Evolutionary conservation across 257 asterid genomes (phyloP).

Genomic region (Gentiana dahurica): DNA sequence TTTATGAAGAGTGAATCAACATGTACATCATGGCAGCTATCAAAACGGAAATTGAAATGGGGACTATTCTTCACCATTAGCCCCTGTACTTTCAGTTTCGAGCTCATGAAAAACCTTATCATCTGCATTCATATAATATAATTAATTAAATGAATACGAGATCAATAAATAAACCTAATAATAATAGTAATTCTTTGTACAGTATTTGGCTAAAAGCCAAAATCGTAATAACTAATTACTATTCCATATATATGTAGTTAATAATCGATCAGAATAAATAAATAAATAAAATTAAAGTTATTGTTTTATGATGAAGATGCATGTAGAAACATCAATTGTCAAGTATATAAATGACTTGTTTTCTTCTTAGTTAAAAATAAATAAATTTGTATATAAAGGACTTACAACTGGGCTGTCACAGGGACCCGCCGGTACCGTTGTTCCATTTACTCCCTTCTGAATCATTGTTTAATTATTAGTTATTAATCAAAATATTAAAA

Average conservation of each 20-base stretch:
- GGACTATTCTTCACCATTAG: constrained; percentile 70
- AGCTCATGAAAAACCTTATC: constrained; percentile 66
- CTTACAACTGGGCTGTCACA: constrained; percentile 96
- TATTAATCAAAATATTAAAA: not conserved
- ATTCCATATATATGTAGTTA: no score
- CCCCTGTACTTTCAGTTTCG: constrained; percentile 53
- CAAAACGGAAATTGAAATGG: constrained; percentile 72
- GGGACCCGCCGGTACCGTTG: constrained; percentile 57
- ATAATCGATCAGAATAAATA: no score
- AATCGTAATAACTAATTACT: no score
- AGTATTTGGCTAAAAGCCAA: no score
- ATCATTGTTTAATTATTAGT: constrained; percentile 2
- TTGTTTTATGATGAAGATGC: no score
- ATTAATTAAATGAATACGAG: not conserved
- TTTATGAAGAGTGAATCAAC: constrained; percentile 46
- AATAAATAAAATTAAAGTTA: no score
- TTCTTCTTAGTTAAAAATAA: no score
- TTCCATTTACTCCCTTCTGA: constrained; percentile 52
- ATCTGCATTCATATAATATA: constrained; percentile 28
- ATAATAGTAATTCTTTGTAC: no score
- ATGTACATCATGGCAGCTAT: constrained; percentile 47
- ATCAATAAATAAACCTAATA: no score
- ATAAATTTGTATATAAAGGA: not conserved
- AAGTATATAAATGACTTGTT: no score
- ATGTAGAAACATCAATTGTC: no score